Base-by-base conservation (phyloP, 805 yeast species). In the Naumovozyma castellii region DNA sequence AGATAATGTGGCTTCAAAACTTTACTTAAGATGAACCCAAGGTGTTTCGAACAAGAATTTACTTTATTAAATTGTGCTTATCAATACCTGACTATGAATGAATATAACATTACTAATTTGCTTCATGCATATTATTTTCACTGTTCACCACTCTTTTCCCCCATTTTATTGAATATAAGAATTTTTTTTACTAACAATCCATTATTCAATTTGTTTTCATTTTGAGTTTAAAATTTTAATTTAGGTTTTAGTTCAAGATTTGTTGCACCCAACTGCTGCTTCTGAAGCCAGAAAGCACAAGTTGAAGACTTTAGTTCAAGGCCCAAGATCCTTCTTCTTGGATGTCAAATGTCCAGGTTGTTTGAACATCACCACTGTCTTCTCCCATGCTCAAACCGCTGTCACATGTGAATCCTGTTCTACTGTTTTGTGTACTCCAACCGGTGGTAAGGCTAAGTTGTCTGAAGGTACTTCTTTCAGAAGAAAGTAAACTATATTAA, bases 321-420 rank as follows among this genome's bases (percentile, higher is more conserved):
- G 83, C 50, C 98, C 98, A 72, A 84, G 97, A 81, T 87, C 97
- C 45, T 90, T 75, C 80, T 90, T 90, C 82, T 87, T 90, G 95
- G 98, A 90, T 68, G 97, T 90, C 62, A 90, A 88, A 73, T 90
- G 97, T 74, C 96, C 94, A 71, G 97, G 97, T 62, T 90, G 98
- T 76, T 78, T 88, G 69, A 83, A 80, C 80, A 90, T 90, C 77
- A 86, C 97, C 72, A 88, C 96, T 59, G 97, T 90, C 57, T 90
- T 90, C 83, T 88, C 97, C 52, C 97, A 90, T 73, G 97, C 98
- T 57, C 97, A 90, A 78, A 90, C 97, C 63, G 97, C 96, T 63
- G 97, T 90, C 64, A 83, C 95, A 65, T 90, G 98, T 78, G 97
- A 92, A 66, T 79, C 94, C 44, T 90, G 98, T 75, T 80, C 97